Conservation (phyloP, 768 basidiomycete genomes). For the Leccinum olivaceopallidum region DNA sequence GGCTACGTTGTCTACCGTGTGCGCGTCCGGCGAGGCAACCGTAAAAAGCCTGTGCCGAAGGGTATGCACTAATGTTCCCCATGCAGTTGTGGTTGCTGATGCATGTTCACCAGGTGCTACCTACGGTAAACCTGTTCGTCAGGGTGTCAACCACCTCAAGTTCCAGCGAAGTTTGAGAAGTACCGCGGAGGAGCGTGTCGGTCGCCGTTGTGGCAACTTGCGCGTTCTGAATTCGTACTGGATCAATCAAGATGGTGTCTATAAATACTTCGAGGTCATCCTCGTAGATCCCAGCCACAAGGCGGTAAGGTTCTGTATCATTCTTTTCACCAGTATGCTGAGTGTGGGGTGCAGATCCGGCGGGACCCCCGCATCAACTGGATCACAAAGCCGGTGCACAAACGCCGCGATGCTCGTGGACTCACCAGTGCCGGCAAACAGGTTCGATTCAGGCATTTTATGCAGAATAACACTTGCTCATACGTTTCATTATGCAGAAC, state of each 20-base stretch:
- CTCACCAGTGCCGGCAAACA: constrained; percentile 96
- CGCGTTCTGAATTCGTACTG: constrained; percentile 99
- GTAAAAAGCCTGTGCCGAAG: constrained; percentile 98
- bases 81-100: not conserved
- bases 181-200: constrained; percentile 97
- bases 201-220: constrained; percentile 92
- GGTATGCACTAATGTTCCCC: constrained; percentile 48
- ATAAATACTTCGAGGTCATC: constrained; percentile 99
- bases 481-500: constrained; percentile 54
- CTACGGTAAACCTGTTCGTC: constrained; percentile 98
- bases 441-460: constrained; percentile 42
- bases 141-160: constrained; percentile 99
- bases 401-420: constrained; percentile 96
- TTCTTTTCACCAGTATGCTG: constrained; percentile 4
- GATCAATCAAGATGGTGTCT: constrained; percentile 98
- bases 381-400: constrained; percentile 98
- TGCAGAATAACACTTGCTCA: constrained; percentile 2
- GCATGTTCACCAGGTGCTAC: constrained; percentile 70
- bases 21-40: constrained; percentile 96
- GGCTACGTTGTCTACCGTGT: constrained; percentile 98
- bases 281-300: constrained; percentile 95
- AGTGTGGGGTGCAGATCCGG: constrained; percentile 62
- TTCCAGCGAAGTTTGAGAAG: constrained; percentile 92
- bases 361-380: constrained; percentile 98
- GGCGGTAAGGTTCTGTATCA: constrained; percentile 57